Percentiles rank a stretch among this genome's conserved stretches.
phyloP scores from a whole-genome alignment of 768 basidiomycete genomes.

The Auricularia heimuer region DNA sequence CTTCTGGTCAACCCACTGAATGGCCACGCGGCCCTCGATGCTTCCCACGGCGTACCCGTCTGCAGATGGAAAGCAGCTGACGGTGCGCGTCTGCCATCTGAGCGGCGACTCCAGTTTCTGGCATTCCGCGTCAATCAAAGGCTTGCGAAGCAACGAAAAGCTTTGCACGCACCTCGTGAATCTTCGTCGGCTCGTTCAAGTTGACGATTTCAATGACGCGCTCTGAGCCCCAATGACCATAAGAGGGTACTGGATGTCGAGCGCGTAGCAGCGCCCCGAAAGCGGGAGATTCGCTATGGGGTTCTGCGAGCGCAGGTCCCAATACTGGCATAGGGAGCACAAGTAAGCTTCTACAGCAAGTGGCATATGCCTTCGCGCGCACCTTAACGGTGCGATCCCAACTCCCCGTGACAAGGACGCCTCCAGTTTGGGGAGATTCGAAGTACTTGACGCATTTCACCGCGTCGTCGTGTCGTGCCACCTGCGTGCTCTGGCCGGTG shows the following conservation, averaged over 20 bases:
- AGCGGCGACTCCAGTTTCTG: conserved; percentile 27
- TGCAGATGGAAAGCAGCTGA: conserved; percentile 12
- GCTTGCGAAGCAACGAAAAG: not conserved
- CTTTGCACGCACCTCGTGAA: conserved; percentile 7
- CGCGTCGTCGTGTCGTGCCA: conserved; percentile 25
- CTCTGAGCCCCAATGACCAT: conserved; percentile 30
- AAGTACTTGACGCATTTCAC: conserved; percentile 19
- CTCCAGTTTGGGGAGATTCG: conserved; percentile 5
- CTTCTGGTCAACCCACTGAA: conserved; percentile 22
- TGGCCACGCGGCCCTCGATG: conserved; percentile 26
- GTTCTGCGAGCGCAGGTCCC: conserved; percentile 25
- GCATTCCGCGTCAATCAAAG: not conserved
- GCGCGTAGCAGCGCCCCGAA: conserved; percentile 24
- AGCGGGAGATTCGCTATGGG: conserved; percentile 24
- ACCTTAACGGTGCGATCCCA: conserved; percentile 37
- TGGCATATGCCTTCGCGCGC: not conserved
- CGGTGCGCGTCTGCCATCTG: conserved; percentile 22
- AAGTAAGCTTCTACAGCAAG: not conserved
- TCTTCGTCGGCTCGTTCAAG: conserved; percentile 20
- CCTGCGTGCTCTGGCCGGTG: conserved; percentile 22
- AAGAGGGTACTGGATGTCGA: conserved; percentile 11
- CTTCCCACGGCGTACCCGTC: conserved; percentile 10
- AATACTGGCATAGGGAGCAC: conserved; percentile 20
- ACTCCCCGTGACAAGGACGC: conserved; percentile 28
- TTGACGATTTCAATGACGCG: conserved; percentile 27